phyloP scores from a whole-genome alignment of 1,139 yeast species.

The Pichia sp. region DNA sequence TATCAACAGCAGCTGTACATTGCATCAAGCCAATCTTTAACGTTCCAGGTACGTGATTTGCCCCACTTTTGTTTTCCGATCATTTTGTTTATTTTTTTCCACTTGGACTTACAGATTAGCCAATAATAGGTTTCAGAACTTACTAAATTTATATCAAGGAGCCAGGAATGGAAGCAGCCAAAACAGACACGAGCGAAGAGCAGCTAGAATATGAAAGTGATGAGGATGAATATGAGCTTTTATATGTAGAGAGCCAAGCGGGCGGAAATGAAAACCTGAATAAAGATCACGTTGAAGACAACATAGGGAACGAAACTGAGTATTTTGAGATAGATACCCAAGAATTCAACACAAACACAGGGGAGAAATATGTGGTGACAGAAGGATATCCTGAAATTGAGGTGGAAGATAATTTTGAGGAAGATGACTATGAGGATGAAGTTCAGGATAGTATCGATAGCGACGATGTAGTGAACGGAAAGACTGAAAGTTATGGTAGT shows the following conservation, averaged over 20 bases:
- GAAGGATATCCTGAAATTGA: background rate
- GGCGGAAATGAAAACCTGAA: constrained; percentile 5
- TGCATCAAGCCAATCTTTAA: background rate
- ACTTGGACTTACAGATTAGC: background rate
- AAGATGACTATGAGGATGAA: background rate
- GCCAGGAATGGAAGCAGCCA: background rate
- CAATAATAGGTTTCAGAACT: background rate
- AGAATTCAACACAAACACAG: background rate
- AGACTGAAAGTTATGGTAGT: background rate
- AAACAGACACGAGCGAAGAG: constrained; percentile 2
- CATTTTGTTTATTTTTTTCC: background rate
- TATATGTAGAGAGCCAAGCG: constrained; percentile 4
- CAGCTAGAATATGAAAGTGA: constrained; percentile 16
- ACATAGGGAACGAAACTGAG: background rate
- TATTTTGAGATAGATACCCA: constrained; percentile 6
- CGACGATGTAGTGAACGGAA: background rate
- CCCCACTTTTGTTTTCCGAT: background rate
- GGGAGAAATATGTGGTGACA: background rate
- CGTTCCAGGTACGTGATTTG: background rate
- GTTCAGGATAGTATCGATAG: background rate
- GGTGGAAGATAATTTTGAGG: constrained; percentile 8
- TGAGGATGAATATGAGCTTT: constrained; percentile 8
- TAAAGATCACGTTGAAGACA: background rate
- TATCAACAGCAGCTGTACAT: too few species aligned
- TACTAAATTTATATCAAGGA: too few species aligned